Percentiles rank a stretch among this genome's conserved stretches.
Evolutionary conservation across 169 alveolate genomes (phyloP).

Genomic region (Plasmodium coatneyi): DNA sequence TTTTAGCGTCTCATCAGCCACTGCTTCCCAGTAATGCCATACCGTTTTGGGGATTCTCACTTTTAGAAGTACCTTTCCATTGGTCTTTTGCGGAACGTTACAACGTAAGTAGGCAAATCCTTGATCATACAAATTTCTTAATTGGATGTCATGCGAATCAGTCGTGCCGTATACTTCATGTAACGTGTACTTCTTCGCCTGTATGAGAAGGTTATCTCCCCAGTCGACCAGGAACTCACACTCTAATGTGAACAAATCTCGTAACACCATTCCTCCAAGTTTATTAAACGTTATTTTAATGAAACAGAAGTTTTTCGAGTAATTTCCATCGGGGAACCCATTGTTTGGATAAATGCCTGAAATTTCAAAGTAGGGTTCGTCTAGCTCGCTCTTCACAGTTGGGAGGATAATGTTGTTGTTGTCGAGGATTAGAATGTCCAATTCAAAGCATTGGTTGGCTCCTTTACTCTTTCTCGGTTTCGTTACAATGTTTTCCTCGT

Average conservation of each 20-base stretch:
- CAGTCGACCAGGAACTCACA: constrained; percentile 83
- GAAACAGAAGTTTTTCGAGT: constrained; percentile 77
- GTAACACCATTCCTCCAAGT: constrained; percentile 79
- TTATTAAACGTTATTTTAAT: constrained; percentile 78
- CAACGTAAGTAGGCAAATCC: constrained; percentile 82
- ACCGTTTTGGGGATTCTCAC: constrained; percentile 80
- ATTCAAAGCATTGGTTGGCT: constrained; percentile 33
- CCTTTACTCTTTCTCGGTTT: constrained; percentile 26
- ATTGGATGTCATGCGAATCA: constrained; percentile 72
- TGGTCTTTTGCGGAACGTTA: constrained; percentile 77
- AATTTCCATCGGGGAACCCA: constrained; percentile 63
- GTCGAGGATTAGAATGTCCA: constrained; percentile 51
- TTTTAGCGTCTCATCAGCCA: constrained; percentile 75
- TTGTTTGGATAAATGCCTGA: constrained; percentile 78
- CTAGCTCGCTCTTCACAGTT: constrained; percentile 62
- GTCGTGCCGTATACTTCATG: constrained; percentile 76
- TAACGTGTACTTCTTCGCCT: constrained; percentile 79
- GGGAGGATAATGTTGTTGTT: constrained; percentile 60
- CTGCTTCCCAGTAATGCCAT: constrained; percentile 85
- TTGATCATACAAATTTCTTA: constrained; percentile 80
- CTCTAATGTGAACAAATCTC: constrained; percentile 80
- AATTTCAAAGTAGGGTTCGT: constrained; percentile 79
- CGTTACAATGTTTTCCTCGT: constrained; percentile 75
- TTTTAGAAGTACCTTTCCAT: constrained; percentile 77
- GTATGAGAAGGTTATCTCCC: constrained; percentile 81